These are phyloP conservation scores for Fusarium haematococcum DNA, from an alignment of 2,329 filamentous ascomycete genomes.

Conservation along the genomic window DNA sequence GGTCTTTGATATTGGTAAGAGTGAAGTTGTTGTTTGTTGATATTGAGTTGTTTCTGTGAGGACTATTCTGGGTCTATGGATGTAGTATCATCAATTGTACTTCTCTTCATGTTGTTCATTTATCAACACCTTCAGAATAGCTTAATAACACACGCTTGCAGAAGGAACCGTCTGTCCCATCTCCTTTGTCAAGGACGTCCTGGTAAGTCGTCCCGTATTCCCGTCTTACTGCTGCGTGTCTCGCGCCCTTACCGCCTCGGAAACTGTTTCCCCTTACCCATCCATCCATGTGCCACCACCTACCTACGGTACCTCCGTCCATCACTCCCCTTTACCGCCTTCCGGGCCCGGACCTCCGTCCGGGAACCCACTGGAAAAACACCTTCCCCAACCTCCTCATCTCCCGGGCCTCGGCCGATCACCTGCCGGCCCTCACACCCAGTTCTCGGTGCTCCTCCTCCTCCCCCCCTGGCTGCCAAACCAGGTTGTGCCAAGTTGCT, in stretches of 20 bases:
- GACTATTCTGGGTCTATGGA: constrained; percentile 7
- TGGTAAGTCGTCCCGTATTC: constrained; percentile 68
- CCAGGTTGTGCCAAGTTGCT: constrained; percentile 31
- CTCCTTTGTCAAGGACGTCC: constrained; percentile 84
- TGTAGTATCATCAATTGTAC: constrained; percentile 11
- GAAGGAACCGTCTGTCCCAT: constrained; percentile 88
- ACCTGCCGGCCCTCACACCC: constrained; percentile 25
- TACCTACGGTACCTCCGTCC: constrained; percentile 21
- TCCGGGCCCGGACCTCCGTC: constrained; percentile 39
- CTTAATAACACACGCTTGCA: constrained; percentile 51
- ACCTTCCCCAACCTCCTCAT: constrained; percentile 32
- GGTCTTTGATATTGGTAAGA: constrained; percentile 54
- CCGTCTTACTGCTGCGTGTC: constrained; percentile 26
- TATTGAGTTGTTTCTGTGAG: neutral
- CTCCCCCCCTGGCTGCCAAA: constrained; percentile 21
- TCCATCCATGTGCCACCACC: constrained; percentile 1
- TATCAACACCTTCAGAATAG: constrained; percentile 29
- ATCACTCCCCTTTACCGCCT: constrained; percentile 23
- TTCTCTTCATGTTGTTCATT: constrained; percentile 2
- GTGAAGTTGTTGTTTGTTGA: constrained; percentile 14
- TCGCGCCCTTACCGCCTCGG: constrained; percentile 27
- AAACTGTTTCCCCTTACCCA: constrained; percentile 25
- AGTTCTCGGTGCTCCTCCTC: constrained; percentile 17
- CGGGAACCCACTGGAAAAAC: constrained; percentile 18
- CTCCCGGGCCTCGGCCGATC: constrained; percentile 30